phyloP scores from a whole-genome alignment of 768 basidiomycete genomes.

The Hygrocybe punicea region DNA sequence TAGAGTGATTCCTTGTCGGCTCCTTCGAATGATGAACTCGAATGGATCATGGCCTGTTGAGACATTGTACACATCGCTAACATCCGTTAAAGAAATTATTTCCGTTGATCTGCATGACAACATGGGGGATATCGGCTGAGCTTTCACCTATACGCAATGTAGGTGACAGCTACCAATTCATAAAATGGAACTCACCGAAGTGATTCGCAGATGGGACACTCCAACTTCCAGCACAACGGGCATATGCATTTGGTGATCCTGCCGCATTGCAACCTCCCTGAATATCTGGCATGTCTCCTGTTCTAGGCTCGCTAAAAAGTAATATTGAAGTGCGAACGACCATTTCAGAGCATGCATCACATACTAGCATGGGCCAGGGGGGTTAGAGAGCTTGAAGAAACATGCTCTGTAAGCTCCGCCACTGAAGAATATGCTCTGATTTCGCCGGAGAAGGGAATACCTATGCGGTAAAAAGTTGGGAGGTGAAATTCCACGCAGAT shows the following conservation, averaged over 20 bases:
- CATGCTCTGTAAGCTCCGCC: constrained; percentile 52
- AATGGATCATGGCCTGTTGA: constrained; percentile 67
- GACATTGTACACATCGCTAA: constrained; percentile 85
- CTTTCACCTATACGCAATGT: constrained; percentile 49
- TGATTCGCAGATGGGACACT: constrained; percentile 69
- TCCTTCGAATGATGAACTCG: constrained; percentile 79
- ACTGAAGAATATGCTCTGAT: constrained; percentile 64
- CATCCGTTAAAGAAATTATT: constrained; percentile 71
- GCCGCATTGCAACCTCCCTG: constrained; percentile 59
- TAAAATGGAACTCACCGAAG: constrained; percentile 51
- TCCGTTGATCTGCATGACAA: constrained; percentile 78
- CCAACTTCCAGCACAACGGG: constrained; percentile 70
- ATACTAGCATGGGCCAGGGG: constrained; percentile 56
- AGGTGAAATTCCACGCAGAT: background rate
- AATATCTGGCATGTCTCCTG: constrained; percentile 54
- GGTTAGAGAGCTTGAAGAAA: constrained; percentile 47
- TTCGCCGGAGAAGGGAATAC: constrained; percentile 48
- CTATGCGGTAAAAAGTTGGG: constrained; percentile 27
- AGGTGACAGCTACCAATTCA: background rate
- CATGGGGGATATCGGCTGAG: constrained; percentile 64
- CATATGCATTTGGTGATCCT: constrained; percentile 61
- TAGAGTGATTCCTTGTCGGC: constrained; percentile 63
- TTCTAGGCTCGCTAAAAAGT: constrained; percentile 54
- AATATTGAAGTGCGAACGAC: constrained; percentile 1
- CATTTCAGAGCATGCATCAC: constrained; percentile 17